Evolutionary conservation across 805 yeast species (phyloP).

Genomic region (Kluyveromyces starmeri): DNA sequence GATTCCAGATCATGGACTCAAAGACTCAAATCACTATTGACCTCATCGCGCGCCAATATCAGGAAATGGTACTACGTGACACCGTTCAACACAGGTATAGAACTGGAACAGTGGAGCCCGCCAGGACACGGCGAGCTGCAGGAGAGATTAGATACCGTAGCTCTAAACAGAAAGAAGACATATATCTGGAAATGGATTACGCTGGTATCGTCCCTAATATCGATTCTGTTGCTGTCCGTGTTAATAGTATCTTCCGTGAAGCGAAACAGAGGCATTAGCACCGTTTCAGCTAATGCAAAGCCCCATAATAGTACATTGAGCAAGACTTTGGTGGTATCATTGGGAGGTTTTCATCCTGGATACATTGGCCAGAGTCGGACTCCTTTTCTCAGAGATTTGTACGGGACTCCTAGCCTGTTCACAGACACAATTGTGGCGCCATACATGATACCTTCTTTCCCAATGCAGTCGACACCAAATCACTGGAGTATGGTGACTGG

Average conservation of each 20-base stretch:
- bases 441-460: slow-evolving; percentile 79
- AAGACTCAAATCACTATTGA: background rate
- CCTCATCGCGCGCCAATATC: background rate
- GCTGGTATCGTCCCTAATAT: background rate
- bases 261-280: background rate
- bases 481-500: slow-evolving; percentile 92
- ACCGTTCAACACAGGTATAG: slow-evolving; percentile 3
- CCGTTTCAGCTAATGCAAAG: background rate
- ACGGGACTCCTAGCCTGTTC: slow-evolving; percentile 39
- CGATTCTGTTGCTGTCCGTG: background rate
- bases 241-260: background rate
- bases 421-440: slow-evolving; percentile 40
- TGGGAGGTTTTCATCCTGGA: slow-evolving; percentile 91
- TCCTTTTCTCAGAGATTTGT: slow-evolving; percentile 58
- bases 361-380: slow-evolving; percentile 58
- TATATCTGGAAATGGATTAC: slow-evolving; percentile 3
- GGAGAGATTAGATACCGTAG: background rate
- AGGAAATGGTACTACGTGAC: slow-evolving; percentile 3
- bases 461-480: slow-evolving; percentile 83
- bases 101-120: slow-evolving; percentile 2
- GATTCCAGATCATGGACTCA: slow-evolving; percentile 1
- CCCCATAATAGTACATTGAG: slow-evolving; percentile 36
- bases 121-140: background rate
- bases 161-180: background rate
- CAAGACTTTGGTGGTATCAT: slow-evolving; percentile 64